phyloP scores from a whole-genome alignment of 2,329 filamentous ascomycete species.

The Fusarium irregulare region DNA sequence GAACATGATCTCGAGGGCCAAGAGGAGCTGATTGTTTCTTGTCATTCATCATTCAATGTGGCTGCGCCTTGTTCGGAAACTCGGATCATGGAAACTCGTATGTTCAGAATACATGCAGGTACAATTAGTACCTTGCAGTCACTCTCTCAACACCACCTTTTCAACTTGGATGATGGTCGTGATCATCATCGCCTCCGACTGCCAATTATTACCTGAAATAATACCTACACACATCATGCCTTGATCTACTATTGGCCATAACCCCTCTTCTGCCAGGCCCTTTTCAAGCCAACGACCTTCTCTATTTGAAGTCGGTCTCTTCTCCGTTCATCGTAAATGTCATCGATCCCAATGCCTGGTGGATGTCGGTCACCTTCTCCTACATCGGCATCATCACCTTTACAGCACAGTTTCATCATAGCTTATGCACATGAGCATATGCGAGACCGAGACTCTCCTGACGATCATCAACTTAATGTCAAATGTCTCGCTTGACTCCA shows the following conservation, averaged over 20 bases:
- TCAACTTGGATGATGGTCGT: conserved; percentile 15
- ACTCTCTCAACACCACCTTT: conserved; percentile 14
- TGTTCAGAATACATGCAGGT: conserved; percentile 21
- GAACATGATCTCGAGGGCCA: not conserved
- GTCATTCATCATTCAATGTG: conserved; percentile 1
- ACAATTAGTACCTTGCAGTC: conserved; percentile 11
- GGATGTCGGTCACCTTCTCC: not conserved
- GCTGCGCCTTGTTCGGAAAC: conserved; percentile 18
- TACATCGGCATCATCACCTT: conserved; percentile 7
- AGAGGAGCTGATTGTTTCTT: conserved; percentile 14
- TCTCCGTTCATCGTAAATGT: not conserved
- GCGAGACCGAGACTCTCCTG: conserved; percentile 22
- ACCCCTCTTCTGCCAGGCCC: conserved; percentile 13
- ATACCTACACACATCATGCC: not conserved
- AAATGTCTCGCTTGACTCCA: conserved; percentile 28
- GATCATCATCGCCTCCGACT: conserved; percentile 31
- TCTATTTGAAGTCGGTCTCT: not conserved
- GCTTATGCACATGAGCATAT: not conserved
- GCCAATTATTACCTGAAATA: not conserved
- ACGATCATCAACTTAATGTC: conserved; percentile 25
- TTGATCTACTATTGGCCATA: conserved; percentile 9
- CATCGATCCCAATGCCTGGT: conserved; percentile 1
- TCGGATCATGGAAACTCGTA: conserved; percentile 10
- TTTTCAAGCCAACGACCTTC: not conserved
- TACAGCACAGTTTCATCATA: conserved; percentile 2